Base-by-base conservation (phyloP, 2,329 filamentous ascomycete genomes). In the Curvularia eragrostidis region DNA sequence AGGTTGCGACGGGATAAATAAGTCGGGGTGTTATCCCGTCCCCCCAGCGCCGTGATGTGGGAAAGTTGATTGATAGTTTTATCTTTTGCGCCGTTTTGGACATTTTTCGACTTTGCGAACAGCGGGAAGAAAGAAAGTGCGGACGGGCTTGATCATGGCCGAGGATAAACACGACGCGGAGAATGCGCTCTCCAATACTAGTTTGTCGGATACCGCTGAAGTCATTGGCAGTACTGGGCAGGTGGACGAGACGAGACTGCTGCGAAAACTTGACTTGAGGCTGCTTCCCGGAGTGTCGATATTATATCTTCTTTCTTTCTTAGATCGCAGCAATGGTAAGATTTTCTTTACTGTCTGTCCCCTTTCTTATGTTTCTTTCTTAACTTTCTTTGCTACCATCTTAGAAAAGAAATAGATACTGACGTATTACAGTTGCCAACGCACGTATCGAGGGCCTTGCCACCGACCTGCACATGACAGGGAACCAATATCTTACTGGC, bases 401-500 rank as follows among this genome's bases (percentile, higher is more conserved):
- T n/a, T n/a, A 12, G 3, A 24, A 26, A 26, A 44, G 1, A 8
- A 7, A 4, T 7, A 6, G 2, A 32, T 12, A 10, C n/a, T 4
- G 1, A 34, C n/a, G 19, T 15, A 39, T 7, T 6, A 10, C 47
- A 74, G 70, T 77, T 56, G 71, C 68, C 26, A 89, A 86, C 80
- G 80, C 73, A 43, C 73, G 75, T 23, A 72, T 81, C 30, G 75
- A 78, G 54, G 74, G 76, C 5, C 65, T 78, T 1, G 71, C 63
- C 0, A 61, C 49, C 10, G 71, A 75, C 42, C 51, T 75, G 4
- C 19, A 62, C 0, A 74, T 79, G 70, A 76, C 75, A 1, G 75
- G 74, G 0, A 74, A 77, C 54, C 81, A 89, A 63, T 90, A 91
- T 56, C 78, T 90, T 1, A 87, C 84, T 0, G 86, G 86, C 1